These are phyloP conservation scores for Ichthyophthirius multifiliis DNA, from an alignment of 169 alveolate genomes.

Conservation along the genomic window DNA sequence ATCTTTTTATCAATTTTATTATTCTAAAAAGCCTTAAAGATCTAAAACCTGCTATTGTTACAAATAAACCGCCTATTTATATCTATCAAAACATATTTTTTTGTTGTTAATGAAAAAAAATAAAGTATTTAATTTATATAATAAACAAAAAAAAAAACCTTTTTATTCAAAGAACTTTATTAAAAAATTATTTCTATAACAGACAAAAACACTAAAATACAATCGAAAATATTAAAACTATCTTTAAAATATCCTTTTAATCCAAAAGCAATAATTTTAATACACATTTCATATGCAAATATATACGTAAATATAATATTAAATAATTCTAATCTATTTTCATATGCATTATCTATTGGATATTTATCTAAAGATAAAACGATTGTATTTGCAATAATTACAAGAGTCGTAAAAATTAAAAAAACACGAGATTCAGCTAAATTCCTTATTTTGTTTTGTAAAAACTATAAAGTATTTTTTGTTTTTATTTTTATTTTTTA, in stretches of 20 bases:
- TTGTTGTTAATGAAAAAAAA: too few species aligned
- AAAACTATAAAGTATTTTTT: neutral
- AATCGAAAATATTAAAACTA: neutral
- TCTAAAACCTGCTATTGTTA: slow-evolving; percentile 54
- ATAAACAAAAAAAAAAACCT: neutral
- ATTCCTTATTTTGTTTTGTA: neutral
- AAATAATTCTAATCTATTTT: neutral
- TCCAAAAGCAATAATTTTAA: slow-evolving; percentile 65
- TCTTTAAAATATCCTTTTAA: neutral
- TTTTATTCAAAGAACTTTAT: too few species aligned
- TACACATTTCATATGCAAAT: slow-evolving; percentile 55
- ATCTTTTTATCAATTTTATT: slow-evolving; percentile 32
- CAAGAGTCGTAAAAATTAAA: neutral
- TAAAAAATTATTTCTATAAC: neutral
- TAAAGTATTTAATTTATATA: too few species aligned
- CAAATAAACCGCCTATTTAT: too few species aligned
- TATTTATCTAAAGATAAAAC: slow-evolving; percentile 16
- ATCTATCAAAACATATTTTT: too few species aligned
- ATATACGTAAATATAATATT: slow-evolving; percentile 26
- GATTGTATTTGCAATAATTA: slow-evolving; percentile 8
- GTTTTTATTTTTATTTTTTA: too few species aligned
- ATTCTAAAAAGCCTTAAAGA: slow-evolving; percentile 39
- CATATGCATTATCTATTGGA: slow-evolving; percentile 2
- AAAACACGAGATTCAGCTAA: neutral
- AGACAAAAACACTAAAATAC: neutral